Base-by-base conservation (phyloP, 1,139 yeast species). In the Candida sp. region DNA sequence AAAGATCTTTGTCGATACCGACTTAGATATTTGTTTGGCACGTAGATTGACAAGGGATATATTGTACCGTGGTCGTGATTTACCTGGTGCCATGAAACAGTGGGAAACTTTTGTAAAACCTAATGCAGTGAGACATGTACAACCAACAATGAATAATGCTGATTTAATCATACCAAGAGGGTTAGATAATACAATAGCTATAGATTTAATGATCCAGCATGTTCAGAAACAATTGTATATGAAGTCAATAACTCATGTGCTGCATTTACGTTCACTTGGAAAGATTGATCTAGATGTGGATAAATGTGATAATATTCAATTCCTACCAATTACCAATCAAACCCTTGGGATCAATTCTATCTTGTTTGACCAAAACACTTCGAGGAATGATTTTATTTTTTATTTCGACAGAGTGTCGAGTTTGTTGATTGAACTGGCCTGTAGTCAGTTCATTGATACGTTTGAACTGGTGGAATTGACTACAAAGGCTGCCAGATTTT, bases 71-170 rank as follows among this genome's bases (percentile, higher is more conserved):
- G 97, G 96, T 1, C 71, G 99, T 49, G 96, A 90, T 54, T 68
- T 91, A 35, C 72, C 68, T 3, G 95, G 97, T 1, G 87, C 91
- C 27, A 76, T 93, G 52, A 75, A 80, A 49, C 99, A 93, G 59
- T 93, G 98, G 98, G 85, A 87, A 51, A 66, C 70, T 22, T 91
- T 84, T 63, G 99, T 93, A 33, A 93, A 91, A 60, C 99, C 99
- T 12, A 88, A 90, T 60, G 91, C 96, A 8, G 91, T 84, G 21
- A 70, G 81, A 39, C 79, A 76, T 53, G 84, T 93, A 21, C 77
- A 76, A 47, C 95, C 95, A 3, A 88, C 97, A 0, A 81, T 86
- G 83, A 70, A 77, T 43, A 74, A 75, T 47, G 97, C 99, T 0
- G 96, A 93, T 62, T 75, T 91, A 47, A 81, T 93, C 22, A 80